These are phyloP conservation scores for Eucalyptus cloeziana DNA, from an alignment of 345 rosid genomes.

Conservation along the genomic window DNA sequence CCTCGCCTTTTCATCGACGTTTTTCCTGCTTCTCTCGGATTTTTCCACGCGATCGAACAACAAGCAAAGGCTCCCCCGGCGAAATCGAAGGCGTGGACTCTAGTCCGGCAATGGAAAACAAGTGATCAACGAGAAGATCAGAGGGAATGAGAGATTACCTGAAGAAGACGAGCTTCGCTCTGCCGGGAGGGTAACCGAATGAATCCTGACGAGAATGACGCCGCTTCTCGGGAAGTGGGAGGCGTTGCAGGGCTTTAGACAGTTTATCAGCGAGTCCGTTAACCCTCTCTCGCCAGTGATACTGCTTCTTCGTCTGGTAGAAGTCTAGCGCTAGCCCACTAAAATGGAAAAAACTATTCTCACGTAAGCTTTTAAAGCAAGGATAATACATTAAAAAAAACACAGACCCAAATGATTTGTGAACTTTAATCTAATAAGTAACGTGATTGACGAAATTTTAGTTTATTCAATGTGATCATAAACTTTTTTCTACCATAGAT, in stretches of 20 bases:
- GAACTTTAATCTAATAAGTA: too few relatives aligned
- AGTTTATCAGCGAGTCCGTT: not conserved
- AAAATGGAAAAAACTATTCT: not conserved
- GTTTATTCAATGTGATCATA: fast-evolving
- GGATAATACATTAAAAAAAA: not conserved
- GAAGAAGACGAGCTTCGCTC: not conserved
- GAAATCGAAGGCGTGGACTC: not conserved
- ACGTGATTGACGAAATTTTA: fast-evolving
- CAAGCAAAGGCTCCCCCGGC: not conserved
- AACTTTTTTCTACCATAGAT: not conserved
- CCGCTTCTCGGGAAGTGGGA: not conserved
- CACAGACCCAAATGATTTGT: too few relatives aligned
- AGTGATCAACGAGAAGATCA: not conserved
- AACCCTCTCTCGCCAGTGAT: not conserved
- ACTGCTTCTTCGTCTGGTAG: not conserved
- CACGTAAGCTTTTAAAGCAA: not conserved
- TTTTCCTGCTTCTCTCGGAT: not conserved
- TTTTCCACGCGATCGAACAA: not conserved
- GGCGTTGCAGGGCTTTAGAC: not conserved
- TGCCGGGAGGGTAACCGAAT: not conserved
- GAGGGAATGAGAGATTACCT: not conserved
- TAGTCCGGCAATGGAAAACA: not conserved
- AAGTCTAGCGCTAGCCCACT: not conserved
- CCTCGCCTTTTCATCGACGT: not conserved
- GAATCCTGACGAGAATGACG: not conserved